Evolutionary conservation across 148 eudicot species (phyloP), one percentile per base, ranked within the genome.

Genomic region (Silene uniflora): DNA sequence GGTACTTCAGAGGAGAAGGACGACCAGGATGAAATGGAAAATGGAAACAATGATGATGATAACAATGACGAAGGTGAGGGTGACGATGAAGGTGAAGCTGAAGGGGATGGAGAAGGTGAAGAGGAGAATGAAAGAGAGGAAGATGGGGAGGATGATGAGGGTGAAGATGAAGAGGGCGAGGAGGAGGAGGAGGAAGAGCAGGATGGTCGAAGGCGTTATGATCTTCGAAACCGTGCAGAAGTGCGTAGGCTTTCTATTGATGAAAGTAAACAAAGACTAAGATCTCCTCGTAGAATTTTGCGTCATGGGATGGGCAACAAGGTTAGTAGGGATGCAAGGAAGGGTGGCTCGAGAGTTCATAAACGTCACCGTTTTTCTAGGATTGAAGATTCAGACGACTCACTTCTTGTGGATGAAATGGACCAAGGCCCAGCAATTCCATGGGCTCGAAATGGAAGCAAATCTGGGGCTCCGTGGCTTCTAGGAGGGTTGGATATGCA

Each of bases 281-380:
- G 98, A 85, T 95, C 99, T 75, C 97, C 99, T 12, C 89, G 98
- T 16, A 89, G 97, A 84, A 87, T 95, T 35, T 79, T 92, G 71
- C 97, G 88, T 67, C 99, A 92, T 83, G 99, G 99, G 75, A 91
- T 95, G 97, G 93, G 97, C 54, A 86, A 87, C 62, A 92, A 89
- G 81, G 90, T 87, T 67, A 84, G 83, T 61, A 87, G 99, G 85
- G 97, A 92, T 79, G 88, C 85, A 46, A 90, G 93, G 80, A 89
- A 88, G 83, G 98, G 98, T 72, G 96, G 97, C 44, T 75, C 97
- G 5, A 87, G 97, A 69, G 92, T 86, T 82, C 96, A 92, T 76
- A 92, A 91, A 81, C 99, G 99, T 65, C 96, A 91, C 77, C 97
- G 99, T 23, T 79, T 90, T 74, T 76, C 92, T 25, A 89, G 97